Percentiles rank a stretch among this genome's conserved stretches.
Conservation (phyloP, 2,329 filamentous ascomycete genomes). For the Pyrenophora seminiperda region DNA sequence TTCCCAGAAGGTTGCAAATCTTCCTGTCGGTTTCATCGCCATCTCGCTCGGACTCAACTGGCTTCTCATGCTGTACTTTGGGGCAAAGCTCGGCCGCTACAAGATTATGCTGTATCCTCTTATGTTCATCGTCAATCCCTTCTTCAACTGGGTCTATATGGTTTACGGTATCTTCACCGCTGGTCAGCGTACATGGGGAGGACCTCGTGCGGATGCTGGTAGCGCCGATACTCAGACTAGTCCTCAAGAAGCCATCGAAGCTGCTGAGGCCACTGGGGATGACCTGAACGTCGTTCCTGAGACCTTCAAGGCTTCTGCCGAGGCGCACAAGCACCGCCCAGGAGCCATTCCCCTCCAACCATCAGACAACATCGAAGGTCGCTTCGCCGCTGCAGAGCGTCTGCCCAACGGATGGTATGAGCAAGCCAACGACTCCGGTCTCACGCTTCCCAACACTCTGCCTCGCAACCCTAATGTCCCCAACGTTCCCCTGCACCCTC, state of each 20-base stretch:
- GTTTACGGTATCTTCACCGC: conserved; percentile 95
- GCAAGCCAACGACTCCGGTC: conserved; percentile 70
- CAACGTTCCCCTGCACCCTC: conserved; percentile 57
- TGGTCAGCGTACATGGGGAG: conserved; percentile 93
- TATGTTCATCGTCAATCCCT: conserved; percentile 94
- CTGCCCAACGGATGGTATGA: conserved; percentile 72
- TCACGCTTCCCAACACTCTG: conserved; percentile 59
- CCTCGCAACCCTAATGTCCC: conserved; percentile 54
- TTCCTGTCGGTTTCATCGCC: conserved; percentile 91
- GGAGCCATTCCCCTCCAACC: conserved; percentile 70
- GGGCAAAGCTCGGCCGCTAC: conserved; percentile 80
- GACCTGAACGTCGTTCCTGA: conserved; percentile 89
- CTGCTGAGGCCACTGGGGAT: conserved; percentile 77
- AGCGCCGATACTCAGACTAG: conserved; percentile 76
- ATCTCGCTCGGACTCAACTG: conserved; percentile 93
- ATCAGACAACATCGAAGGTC: conserved; percentile 74
- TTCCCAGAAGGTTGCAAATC: conserved; percentile 73
- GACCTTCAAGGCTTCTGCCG: conserved; percentile 68
- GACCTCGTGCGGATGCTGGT: conserved; percentile 86
- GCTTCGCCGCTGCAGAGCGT: conserved; percentile 74
- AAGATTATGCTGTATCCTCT: conserved; percentile 95
- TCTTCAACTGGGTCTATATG: conserved; percentile 99
- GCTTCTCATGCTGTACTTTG: conserved; percentile 95
- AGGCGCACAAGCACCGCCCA: conserved; percentile 58
- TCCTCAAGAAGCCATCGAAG: conserved; percentile 80